phyloP scores from a whole-genome alignment of 1,139 yeast genomes.

The Blastobotrys illinoisensis region DNA sequence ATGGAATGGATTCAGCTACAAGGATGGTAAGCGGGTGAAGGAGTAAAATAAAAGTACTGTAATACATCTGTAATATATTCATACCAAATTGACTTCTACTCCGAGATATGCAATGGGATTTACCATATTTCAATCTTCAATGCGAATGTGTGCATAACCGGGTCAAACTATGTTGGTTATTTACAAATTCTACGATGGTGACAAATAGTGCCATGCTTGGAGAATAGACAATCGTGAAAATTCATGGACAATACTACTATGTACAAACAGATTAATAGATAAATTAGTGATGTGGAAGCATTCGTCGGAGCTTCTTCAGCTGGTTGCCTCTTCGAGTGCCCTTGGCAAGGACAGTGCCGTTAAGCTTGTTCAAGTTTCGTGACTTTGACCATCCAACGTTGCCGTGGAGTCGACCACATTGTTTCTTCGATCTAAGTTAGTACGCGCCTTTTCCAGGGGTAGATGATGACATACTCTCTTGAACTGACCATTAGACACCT shows the following conservation, averaged over 20 bases:
- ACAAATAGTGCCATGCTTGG: not conserved
- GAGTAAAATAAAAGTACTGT: constrained; percentile 1
- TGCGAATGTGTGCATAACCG: too few species aligned
- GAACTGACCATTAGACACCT: constrained; percentile 53
- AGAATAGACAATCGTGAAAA: not conserved
- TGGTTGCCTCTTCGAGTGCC: constrained; percentile 16
- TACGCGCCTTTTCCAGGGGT: not conserved
- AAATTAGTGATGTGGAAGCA: constrained; percentile 35
- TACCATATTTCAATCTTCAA: too few species aligned
- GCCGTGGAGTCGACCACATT: constrained; percentile 89
- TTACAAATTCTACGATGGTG: too few species aligned
- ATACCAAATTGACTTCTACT: not conserved
- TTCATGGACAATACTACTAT: not conserved
- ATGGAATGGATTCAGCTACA: constrained; percentile 19
- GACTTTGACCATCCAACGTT: constrained; percentile 76
- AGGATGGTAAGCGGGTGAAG: constrained; percentile 13
- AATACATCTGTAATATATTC: not conserved
- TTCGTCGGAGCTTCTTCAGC: constrained; percentile 20
- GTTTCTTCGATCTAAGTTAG: constrained; percentile 38
- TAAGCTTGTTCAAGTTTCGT: constrained; percentile 55
- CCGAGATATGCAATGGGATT: too few species aligned
- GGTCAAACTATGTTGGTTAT: too few species aligned
- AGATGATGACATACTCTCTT: constrained; percentile 34
- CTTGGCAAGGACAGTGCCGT: constrained; percentile 57
- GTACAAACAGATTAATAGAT: not conserved